Conservation (phyloP, 768 basidiomycete species). For the Tylopilus felleus region DNA sequence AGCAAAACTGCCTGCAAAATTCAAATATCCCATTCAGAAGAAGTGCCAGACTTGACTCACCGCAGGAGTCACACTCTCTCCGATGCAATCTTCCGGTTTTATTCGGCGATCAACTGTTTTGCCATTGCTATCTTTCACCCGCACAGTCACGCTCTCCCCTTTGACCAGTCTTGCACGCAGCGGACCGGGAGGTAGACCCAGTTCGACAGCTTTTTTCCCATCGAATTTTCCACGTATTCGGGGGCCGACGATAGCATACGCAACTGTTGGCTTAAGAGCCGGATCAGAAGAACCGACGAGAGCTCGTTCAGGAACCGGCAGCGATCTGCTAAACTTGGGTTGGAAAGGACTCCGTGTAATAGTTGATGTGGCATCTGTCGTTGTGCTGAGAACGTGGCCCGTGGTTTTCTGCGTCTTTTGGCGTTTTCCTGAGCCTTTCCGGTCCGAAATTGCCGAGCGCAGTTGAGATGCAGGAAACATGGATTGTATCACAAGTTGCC, state of each 20-base stretch:
- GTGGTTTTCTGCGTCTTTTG: slow-evolving; percentile 14
- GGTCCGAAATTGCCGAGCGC: slow-evolving; percentile 9
- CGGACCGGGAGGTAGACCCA: slow-evolving; percentile 62
- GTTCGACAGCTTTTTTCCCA: slow-evolving; percentile 52
- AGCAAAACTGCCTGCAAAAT: slow-evolving; percentile 54
- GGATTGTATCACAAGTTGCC: slow-evolving; percentile 44
- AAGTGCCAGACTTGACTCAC: slow-evolving; percentile 29
- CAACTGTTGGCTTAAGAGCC: slow-evolving; percentile 37
- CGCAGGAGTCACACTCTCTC: slow-evolving; percentile 47
- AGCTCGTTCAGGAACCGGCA: slow-evolving; percentile 24
- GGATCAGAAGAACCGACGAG: slow-evolving; percentile 16
- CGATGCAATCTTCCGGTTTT: slow-evolving; percentile 58
- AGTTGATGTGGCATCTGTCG: slow-evolving; percentile 1
- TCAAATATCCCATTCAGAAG: neutral
- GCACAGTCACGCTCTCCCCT: slow-evolving; percentile 62
- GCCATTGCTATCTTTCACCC: slow-evolving; percentile 44
- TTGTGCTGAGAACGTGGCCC: neutral
- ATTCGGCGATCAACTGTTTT: slow-evolving; percentile 47
- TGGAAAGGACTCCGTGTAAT: slow-evolving; percentile 13
- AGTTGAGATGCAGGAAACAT: slow-evolving; percentile 56
- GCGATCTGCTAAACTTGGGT: slow-evolving; percentile 12
- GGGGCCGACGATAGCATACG: slow-evolving; percentile 52
- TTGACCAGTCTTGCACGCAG: slow-evolving; percentile 56
- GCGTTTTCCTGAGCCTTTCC: slow-evolving; percentile 2
- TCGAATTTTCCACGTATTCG: slow-evolving; percentile 70